Conservation (phyloP, 805 yeast genomes). For the Candida incommunis region DNA sequence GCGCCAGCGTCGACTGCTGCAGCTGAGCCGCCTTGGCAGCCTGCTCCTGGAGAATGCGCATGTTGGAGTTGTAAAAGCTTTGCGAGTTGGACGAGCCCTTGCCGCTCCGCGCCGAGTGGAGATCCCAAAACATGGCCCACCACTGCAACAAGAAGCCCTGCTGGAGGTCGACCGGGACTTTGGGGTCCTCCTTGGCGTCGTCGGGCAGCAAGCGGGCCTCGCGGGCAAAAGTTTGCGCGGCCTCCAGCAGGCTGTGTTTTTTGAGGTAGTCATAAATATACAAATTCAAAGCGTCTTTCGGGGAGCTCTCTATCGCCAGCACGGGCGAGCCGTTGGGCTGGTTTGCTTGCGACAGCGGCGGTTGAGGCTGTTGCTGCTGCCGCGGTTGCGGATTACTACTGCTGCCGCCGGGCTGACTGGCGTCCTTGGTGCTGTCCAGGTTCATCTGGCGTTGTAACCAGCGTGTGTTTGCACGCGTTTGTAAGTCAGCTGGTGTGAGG, state of each 20-base stretch:
- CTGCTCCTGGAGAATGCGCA: slow-evolving; percentile 32
- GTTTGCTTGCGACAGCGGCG: too few species aligned
- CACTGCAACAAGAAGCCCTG: slow-evolving; percentile 82
- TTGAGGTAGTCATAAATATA: slow-evolving; percentile 76
- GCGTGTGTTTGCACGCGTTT: too few species aligned
- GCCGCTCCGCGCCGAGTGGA: slow-evolving; percentile 66
- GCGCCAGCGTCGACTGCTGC: slow-evolving; percentile 21
- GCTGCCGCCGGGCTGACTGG: too few species aligned
- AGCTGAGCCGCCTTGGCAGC: slow-evolving; percentile 26
- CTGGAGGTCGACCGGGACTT: slow-evolving; percentile 54
- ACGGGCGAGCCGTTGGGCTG: too few species aligned
- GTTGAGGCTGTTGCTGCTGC: too few species aligned
- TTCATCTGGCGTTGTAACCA: too few species aligned
- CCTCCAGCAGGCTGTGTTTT: slow-evolving; percentile 54
- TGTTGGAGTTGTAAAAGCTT: slow-evolving; percentile 48
- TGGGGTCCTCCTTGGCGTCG: slow-evolving; percentile 7
- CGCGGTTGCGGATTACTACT: too few species aligned
- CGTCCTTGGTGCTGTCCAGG: too few species aligned
- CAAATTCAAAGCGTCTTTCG: slow-evolving; percentile 38
- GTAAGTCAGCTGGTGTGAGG: too few species aligned
- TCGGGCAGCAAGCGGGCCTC: slow-evolving; percentile 42
- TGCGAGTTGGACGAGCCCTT: slow-evolving; percentile 44
- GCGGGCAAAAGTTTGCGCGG: slow-evolving; percentile 59
- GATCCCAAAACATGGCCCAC: slow-evolving; percentile 97
- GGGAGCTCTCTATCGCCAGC: too few species aligned